Percentiles rank a stretch among this genome's conserved stretches.
phyloP scores from a whole-genome alignment of 2,329 filamentous ascomycete species.

The Trichoderma endophyticum region DNA sequence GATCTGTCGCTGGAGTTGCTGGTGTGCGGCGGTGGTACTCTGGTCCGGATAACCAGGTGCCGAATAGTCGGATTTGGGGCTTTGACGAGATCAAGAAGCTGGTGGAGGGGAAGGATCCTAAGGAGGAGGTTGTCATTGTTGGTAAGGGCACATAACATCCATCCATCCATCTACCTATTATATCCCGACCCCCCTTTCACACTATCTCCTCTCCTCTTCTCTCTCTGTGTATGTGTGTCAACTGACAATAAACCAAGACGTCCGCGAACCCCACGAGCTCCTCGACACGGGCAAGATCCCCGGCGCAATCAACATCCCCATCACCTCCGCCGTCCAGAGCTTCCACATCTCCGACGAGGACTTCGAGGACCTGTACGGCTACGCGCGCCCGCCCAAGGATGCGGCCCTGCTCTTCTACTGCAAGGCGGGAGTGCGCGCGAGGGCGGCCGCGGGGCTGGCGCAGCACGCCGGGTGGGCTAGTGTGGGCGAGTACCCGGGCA shows the following conservation, averaged over 20 bases:
- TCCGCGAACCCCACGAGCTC: constrained; percentile 70
- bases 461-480: constrained; percentile 69
- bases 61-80: constrained; percentile 39
- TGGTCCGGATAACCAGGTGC: constrained; percentile 10
- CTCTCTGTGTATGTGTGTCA: not conserved
- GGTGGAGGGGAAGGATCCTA: constrained; percentile 1
- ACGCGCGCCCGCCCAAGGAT: constrained; percentile 58
- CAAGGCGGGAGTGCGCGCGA: constrained; percentile 81
- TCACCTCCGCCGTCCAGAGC: constrained; percentile 72
- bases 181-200: not conserved
- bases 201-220: not conserved
- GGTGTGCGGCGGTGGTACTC: constrained; percentile 29
- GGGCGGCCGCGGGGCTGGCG: constrained; percentile 73
- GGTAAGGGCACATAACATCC: constrained; percentile 35
- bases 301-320: constrained; percentile 75
- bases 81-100: constrained; percentile 36
- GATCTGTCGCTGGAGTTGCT: not conserved
- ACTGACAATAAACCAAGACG: constrained; percentile 23
- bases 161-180: not conserved
- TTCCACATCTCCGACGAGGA: constrained; percentile 73
- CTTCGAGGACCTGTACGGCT: constrained; percentile 81
- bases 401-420: constrained; percentile 80
- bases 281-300: constrained; percentile 69
- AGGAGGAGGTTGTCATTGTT: constrained; percentile 42
- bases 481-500: constrained; percentile 70